A percentile compares a stretch with the other conserved stretches of the same genome.
Evolutionary conservation across 371 early-diverging fungal genomes (phyloP).

Genomic region (Mortierella sp.): DNA sequence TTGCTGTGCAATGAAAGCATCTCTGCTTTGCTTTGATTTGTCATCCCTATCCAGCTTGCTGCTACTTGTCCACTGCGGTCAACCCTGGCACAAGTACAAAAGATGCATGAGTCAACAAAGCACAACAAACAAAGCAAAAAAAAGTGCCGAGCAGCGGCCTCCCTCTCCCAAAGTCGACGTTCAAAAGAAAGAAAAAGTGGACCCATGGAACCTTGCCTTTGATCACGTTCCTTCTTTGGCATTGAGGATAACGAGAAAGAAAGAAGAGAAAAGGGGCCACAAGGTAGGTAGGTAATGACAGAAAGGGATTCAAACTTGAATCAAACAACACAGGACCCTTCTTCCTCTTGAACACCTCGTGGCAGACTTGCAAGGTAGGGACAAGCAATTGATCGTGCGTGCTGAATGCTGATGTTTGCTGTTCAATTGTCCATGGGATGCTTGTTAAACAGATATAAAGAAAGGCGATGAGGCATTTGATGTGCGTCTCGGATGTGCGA

Average conservation of each 20-base stretch:
- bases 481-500: neutral
- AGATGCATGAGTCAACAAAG: neutral
- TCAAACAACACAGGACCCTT: no score
- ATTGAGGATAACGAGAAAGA: neutral
- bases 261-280: neutral
- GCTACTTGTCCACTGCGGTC: no score
- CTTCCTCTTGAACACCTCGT: no score
- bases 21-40: neutral
- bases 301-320: no score
- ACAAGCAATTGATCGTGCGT: no score
- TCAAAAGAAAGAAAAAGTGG: neutral
- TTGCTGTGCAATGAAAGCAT: neutral
- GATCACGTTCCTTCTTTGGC: neutral
- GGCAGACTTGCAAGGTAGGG: no score
- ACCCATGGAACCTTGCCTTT: neutral
- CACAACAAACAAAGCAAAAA: neutral
- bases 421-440: neutral
- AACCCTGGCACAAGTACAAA: neutral
- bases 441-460: neutral
- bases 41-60: neutral
- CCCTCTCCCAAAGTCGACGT: conserved; percentile 1
- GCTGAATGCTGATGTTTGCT: no score
- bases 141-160: neutral
- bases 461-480: neutral
- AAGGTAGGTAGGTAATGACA: neutral